phyloP scores from a whole-genome alignment of 1,284 basidiomycete species.

The Trichosporon coremiiforme region DNA sequence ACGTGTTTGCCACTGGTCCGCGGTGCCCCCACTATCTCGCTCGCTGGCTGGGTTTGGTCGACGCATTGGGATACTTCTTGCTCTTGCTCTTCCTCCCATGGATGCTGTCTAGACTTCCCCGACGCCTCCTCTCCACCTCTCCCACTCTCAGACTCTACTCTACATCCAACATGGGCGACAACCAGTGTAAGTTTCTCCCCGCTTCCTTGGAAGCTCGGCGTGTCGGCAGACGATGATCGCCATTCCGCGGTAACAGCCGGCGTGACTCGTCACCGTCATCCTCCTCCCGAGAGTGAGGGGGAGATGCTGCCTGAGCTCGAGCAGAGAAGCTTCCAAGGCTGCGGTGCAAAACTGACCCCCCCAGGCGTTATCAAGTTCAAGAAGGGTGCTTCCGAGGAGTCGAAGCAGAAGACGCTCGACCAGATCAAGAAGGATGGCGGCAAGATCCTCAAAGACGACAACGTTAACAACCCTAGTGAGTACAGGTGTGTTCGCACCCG shows the following conservation, averaged over 20 bases:
- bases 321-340: too few species aligned
- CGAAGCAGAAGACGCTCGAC: slow-evolving; percentile 12
- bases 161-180: not conserved
- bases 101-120: slow-evolving; percentile 6
- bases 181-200: slow-evolving; percentile 9
- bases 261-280: too few species aligned
- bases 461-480: slow-evolving; percentile 17
- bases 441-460: slow-evolving; percentile 16
- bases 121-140: not conserved
- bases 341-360: too few species aligned
- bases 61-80: not conserved
- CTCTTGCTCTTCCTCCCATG: slow-evolving; percentile 9
- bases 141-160: not conserved
- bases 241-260: not conserved
- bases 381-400: slow-evolving; percentile 5
- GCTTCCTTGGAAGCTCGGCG: not conserved
- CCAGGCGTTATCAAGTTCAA: slow-evolving; percentile 13
- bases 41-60: not conserved
- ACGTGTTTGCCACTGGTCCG: slow-evolving; percentile 7
- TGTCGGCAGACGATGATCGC: not conserved
- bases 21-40: not conserved
- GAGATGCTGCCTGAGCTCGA: too few species aligned
- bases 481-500: not conserved
- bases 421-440: slow-evolving; percentile 3
- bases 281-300: too few species aligned